Conservation (phyloP, 495 filamentous ascomycete species). For the Umbilicaria muhlenbergii region DNA sequence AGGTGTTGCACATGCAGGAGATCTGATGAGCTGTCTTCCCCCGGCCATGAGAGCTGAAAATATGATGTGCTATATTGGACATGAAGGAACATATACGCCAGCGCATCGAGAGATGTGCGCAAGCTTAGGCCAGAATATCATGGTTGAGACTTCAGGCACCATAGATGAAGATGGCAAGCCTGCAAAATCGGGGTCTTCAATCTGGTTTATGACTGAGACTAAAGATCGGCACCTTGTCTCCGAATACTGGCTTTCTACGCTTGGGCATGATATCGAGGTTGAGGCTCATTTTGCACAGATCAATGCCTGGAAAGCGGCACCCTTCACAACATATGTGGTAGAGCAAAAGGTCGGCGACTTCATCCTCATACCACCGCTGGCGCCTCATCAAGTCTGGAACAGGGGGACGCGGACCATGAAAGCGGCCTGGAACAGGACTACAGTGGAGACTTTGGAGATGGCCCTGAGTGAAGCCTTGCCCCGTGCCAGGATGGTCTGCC, state of each 20-base stretch:
- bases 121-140: slow-evolving; percentile 88
- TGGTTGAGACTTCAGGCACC: slow-evolving; percentile 70
- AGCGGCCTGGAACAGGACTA: slow-evolving; percentile 96
- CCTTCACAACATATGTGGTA: slow-evolving; percentile 81
- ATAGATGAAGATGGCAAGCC: slow-evolving; percentile 42
- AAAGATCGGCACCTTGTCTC: slow-evolving; percentile 75
- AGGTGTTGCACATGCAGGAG: slow-evolving; percentile 52
- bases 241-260: slow-evolving; percentile 79
- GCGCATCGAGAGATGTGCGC: slow-evolving; percentile 97
- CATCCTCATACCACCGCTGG: slow-evolving; percentile 85
- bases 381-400: slow-evolving; percentile 99
- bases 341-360: slow-evolving; percentile 91
- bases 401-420: slow-evolving; percentile 90
- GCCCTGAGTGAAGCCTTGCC: slow-evolving; percentile 76
- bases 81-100: slow-evolving; percentile 94
- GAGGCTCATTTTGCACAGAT: slow-evolving; percentile 93
- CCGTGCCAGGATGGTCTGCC: slow-evolving; percentile 77
- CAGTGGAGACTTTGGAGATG: slow-evolving; percentile 73
- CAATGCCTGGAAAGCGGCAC: slow-evolving; percentile 81
- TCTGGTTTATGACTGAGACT: slow-evolving; percentile 97
- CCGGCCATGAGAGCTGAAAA: slow-evolving; percentile 78
- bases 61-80: slow-evolving; percentile 95
- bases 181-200: slow-evolving; percentile 69
- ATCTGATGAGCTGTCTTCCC: slow-evolving; percentile 89
- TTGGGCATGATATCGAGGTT: slow-evolving; percentile 92